These are phyloP conservation scores for Aspergillus conjunctus DNA, from an alignment of 495 filamentous ascomycete species.

Conservation along the genomic window DNA sequence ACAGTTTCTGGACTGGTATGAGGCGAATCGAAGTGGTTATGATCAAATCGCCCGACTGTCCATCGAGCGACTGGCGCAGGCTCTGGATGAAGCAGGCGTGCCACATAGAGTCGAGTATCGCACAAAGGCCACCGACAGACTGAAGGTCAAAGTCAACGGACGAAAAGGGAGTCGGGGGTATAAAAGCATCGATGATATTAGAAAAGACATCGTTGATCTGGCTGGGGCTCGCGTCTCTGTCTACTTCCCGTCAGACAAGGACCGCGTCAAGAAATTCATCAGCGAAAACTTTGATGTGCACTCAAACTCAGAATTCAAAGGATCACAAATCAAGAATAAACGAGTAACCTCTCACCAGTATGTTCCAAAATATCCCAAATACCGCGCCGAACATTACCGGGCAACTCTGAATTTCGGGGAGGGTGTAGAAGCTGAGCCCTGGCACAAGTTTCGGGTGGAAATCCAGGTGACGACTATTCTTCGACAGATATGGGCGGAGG, in stretches of 20 bases:
- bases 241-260: slow-evolving; percentile 8
- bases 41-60: background rate
- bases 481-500: slow-evolving; percentile 5
- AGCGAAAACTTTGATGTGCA: slow-evolving; percentile 2
- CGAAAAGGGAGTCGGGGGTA: background rate
- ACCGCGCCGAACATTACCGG: slow-evolving; percentile 4
- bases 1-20: background rate
- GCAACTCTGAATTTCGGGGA: background rate
- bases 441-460: background rate
- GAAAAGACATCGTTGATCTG: slow-evolving; percentile 2
- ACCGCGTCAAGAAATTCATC: slow-evolving; percentile 8
- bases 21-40: background rate
- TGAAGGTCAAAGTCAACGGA: background rate
- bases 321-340: background rate
- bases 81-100: background rate
- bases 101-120: slow-evolving; percentile 3
- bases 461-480: slow-evolving; percentile 2
- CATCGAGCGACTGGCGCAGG: background rate
- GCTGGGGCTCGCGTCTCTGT: slow-evolving; percentile 5
- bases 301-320: background rate
- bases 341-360: background rate
- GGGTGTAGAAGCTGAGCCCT: background rate
- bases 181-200: background rate
- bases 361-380: background rate
- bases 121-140: background rate